These are phyloP conservation scores for Gracilaria caudata DNA, from an alignment of 23 red algal genomes.

Conservation along the genomic window DNA sequence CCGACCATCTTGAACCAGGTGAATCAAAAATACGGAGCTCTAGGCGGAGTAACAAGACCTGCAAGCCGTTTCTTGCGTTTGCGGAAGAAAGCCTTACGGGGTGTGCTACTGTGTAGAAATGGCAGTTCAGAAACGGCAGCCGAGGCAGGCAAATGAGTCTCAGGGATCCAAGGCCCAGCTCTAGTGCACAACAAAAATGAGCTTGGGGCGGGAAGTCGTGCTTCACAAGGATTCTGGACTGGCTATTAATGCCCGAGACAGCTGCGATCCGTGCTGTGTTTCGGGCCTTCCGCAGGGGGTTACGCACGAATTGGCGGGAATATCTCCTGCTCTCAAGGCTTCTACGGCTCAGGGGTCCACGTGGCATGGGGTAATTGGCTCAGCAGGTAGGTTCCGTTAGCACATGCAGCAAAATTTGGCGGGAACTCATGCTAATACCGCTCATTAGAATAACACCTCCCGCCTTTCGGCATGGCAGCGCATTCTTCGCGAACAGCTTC, in stretches of 20 bases:
- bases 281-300: neutral
- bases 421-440: constrained; percentile 7
- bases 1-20: constrained; percentile 40
- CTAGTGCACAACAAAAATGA: neutral
- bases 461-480: neutral
- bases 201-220: neutral
- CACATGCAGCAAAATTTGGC: neutral
- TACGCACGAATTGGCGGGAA: neutral
- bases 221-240: no score
- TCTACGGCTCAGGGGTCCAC: neutral
- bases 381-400: neutral
- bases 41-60: neutral
- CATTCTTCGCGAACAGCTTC: no score
- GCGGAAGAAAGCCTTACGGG: neutral
- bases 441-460: neutral
- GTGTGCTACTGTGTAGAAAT: neutral
- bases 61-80: neutral
- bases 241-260: no score
- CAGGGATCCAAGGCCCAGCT: no score
- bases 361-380: neutral
- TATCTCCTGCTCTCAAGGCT: neutral
- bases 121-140: no score
- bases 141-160: no score
- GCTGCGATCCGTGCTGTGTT: no score
- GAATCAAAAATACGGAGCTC: neutral